Base-by-base conservation (phyloP, 1,139 yeast genomes). In the Suhomyces choctaworum region DNA sequence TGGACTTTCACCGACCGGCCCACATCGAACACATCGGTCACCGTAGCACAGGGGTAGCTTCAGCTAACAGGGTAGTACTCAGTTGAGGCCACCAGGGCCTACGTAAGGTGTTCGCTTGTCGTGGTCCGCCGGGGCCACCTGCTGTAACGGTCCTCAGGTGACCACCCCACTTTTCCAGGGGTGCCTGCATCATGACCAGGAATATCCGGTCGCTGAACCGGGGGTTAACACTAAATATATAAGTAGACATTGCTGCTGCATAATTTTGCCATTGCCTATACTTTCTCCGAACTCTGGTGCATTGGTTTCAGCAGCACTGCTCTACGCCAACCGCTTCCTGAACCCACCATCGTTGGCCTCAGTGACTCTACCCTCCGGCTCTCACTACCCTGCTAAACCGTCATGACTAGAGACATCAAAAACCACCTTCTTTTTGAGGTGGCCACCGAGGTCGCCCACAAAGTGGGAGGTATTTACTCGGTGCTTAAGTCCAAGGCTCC, bases 391-490 rank as follows among this genome's bases (percentile, higher is more conserved):
- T 8, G 20, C 8, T 7, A 17, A 11, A 9, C 22, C 30, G 5
- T 10, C 15, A 83, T 82, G 90, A 67, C 82, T 22, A 77, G 92
- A 66, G 88, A 83, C 62, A 74, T 83, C 46, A 78, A 82, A 51
- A 84, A 87, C 60, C 97, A 89, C 57, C 71, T 89, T 40, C 75
- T 92, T 35, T 89, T 92, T 56, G 98, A 92, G 66, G 86, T 88
- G 36, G 95, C 98, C 46, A 92, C 98, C 4, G 98, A 92, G 62
- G 97, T 92, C 33, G 97, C 97, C 53, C 90, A 92, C 70, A 77
- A 95, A 52, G 97, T 92, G 19, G 98, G 98, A 36, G 98, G 98
- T 32, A 92, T 92, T 60, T 92, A 92, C 67, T 89, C 97, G 19
- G 98, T 92, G 39, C 76, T 92, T 58, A 92, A 92, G 62, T 87